Evolutionary conservation across 2,329 filamentous ascomycete genomes (phyloP).

Genomic region (Paramyrothecium sp.): DNA sequence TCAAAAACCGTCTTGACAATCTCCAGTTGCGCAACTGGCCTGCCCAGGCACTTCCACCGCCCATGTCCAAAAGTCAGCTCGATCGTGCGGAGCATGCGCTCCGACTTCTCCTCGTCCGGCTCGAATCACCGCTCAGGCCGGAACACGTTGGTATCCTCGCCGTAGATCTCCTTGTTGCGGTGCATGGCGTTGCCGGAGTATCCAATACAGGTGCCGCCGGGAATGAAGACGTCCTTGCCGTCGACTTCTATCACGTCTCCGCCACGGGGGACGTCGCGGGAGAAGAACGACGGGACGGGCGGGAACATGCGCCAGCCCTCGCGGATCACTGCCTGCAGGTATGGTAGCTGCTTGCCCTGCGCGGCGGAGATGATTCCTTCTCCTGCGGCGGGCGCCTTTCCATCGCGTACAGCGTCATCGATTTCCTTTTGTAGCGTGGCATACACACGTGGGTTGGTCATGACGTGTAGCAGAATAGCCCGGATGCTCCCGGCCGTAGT

Average conservation of each 20-base stretch:
- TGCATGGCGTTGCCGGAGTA: slow-evolving; percentile 29
- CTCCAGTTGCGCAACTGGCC: slow-evolving; percentile 34
- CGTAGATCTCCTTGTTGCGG: slow-evolving; percentile 27
- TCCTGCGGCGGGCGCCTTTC: slow-evolving; percentile 37
- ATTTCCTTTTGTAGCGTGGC: slow-evolving; percentile 41
- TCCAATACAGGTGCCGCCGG: slow-evolving; percentile 26
- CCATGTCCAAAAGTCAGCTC: slow-evolving; percentile 37
- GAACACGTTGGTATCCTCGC: slow-evolving; percentile 29
- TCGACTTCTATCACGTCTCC: slow-evolving; percentile 28
- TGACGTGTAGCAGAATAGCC: slow-evolving; percentile 48
- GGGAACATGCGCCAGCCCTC: slow-evolving; percentile 47
- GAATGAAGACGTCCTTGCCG: slow-evolving; percentile 36
- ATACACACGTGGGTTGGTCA: slow-evolving; percentile 47
- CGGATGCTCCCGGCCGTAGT: slow-evolving; percentile 37
- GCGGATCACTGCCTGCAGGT: slow-evolving; percentile 48
- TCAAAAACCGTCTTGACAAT: slow-evolving; percentile 38
- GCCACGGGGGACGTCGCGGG: slow-evolving; percentile 25
- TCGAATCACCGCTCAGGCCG: slow-evolving; percentile 37
- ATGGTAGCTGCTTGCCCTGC: slow-evolving; percentile 39
- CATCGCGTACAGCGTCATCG: slow-evolving; percentile 41
- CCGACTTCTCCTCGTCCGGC: slow-evolving; percentile 20
- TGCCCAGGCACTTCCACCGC: slow-evolving; percentile 35
- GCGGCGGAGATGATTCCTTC: slow-evolving; percentile 29
- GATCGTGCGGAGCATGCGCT: slow-evolving; percentile 28
- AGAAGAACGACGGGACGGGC: slow-evolving; percentile 35